Base-by-base conservation (phyloP, 1,284 basidiomycete species). In the Moesziomyces antarcticus region DNA sequence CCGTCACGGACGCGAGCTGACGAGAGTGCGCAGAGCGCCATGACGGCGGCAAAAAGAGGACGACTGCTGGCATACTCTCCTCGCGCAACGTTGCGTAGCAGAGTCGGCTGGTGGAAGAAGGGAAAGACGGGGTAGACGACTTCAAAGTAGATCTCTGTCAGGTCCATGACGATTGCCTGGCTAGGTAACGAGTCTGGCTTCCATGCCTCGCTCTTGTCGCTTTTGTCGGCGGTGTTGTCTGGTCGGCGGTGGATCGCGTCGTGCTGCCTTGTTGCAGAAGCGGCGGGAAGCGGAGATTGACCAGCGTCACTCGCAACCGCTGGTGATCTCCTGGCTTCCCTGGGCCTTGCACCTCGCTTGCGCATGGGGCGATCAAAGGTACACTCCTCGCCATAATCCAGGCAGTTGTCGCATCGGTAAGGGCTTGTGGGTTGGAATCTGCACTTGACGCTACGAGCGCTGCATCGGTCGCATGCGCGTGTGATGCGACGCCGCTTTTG, bases 81-180 rank as follows among this genome's bases (percentile, higher is more conserved):
- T 40, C 37, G 37, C 37, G 37, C 37, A 40, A 40, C 37, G 37
- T 40, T 40, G 37, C 37, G 37, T n/a, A 40, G 37, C 37, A 40
- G 37, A 40, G 37, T 40, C 16, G 37, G 37, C 1, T 40, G 37
- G 37, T 40, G 37, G 37, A 40, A 40, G 37, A 40, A 40, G 37
- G 37, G 37, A 40, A 40, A 40, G 37, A 40, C 37, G 16, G 37
- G 37, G 6, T 40, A 40, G 37, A 40, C 37, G 37, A 40, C 37
- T 40, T 40, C 37, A 40, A 40, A 40, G 37, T 40, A 40, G 37
- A 40, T 40, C 37, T 40, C 37, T 16, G 37, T 40, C 37, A 40
- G 37, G 37, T 40, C 37, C 37, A 40, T 40, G 37, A 40, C 37
- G 37, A 40, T 40, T 40, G 37, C 37, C 16, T 40, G 37, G 37